phyloP scores from a whole-genome alignment of 495 filamentous ascomycete genomes.

The Annulohypoxylon bovei region DNA sequence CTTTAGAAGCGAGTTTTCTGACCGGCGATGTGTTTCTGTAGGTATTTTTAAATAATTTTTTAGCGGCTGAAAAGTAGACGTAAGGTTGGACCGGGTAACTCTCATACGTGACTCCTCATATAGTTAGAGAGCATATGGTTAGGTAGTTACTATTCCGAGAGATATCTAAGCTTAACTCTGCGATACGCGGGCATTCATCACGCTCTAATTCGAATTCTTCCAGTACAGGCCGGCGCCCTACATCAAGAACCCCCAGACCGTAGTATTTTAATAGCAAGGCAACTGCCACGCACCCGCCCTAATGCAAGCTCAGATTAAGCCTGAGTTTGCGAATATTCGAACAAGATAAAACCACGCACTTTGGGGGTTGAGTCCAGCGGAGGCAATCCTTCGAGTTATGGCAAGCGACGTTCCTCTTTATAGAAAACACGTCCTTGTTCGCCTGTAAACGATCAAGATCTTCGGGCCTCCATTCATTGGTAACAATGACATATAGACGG shows the following conservation, averaged over 20 bases:
- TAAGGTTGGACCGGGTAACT: neutral
- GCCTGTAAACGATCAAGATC: neutral
- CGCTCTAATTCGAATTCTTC: neutral
- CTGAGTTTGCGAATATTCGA: neutral
- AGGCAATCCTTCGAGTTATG: neutral
- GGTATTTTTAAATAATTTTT: neutral
- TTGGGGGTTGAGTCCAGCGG: neutral
- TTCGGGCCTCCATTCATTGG: neutral
- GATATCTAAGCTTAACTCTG: neutral
- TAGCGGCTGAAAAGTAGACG: neutral
- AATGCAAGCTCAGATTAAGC: neutral
- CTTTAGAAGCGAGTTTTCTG: neutral
- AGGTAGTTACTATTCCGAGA: neutral
- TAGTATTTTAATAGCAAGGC: neutral
- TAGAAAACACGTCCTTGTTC: neutral
- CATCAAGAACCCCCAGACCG: neutral
- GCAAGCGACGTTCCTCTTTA: neutral
- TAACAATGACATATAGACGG: neutral
- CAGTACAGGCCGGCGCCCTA: neutral
- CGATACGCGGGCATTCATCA: conserved; percentile 8
- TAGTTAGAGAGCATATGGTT: conserved; percentile 2
- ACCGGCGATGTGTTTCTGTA: neutral
- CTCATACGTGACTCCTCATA: neutral
- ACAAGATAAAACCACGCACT: conserved; percentile 4
- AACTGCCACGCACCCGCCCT: neutral